phyloP scores from a whole-genome alignment of 1,284 basidiomycete genomes.

The Austropuccinia psidii region DNA sequence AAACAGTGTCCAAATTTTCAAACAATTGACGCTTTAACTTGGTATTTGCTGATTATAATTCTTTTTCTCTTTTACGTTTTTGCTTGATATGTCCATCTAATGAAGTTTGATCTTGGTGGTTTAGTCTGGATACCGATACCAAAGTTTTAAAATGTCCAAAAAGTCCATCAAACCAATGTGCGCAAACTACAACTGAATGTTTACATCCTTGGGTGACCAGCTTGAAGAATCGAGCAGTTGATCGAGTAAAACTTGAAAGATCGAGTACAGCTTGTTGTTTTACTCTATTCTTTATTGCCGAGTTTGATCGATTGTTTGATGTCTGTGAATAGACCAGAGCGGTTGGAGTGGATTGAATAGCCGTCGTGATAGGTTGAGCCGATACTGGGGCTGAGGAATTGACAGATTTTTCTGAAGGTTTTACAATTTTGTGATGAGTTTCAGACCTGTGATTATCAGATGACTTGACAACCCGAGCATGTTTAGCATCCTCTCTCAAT shows the following conservation, averaged over 20 bases:
- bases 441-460: too few relatives aligned
- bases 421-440: neutral
- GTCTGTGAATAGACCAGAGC: too few relatives aligned
- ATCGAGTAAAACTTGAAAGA: neutral
- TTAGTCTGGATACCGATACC: neutral
- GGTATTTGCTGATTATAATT: too few relatives aligned
- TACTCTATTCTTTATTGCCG: neutral
- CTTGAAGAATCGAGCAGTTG: neutral
- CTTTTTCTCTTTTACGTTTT: too few relatives aligned
- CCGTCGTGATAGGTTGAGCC: neutral
- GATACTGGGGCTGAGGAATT: neutral
- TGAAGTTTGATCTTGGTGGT: neutral
- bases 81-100: too few relatives aligned
- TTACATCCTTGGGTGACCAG: slow-evolving; percentile 16
- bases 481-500: neutral
- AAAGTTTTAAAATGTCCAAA: slow-evolving; percentile 11
- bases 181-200: slow-evolving; percentile 14
- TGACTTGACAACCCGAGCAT: too few relatives aligned
- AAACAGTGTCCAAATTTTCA: too few relatives aligned
- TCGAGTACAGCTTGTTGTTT: neutral
- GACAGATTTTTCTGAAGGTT: neutral
- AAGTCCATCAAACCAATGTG: neutral
- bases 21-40: too few relatives aligned
- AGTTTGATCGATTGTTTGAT: neutral
- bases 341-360: neutral